Evolutionary conservation across 441 rosid species (phyloP), one percentile per base, ranked within the genome.

Genomic region (Erodium trifolium): DNA sequence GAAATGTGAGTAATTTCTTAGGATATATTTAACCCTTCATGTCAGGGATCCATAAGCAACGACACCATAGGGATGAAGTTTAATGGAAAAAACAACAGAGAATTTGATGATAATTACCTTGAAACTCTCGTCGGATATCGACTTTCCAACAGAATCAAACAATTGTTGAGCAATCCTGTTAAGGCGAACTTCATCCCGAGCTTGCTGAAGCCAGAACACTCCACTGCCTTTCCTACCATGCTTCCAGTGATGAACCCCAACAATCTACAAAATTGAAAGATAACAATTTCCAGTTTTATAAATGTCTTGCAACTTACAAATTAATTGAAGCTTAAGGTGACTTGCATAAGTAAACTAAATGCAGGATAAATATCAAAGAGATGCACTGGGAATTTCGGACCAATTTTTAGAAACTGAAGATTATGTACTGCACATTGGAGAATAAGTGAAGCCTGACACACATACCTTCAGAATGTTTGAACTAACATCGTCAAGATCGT

Each of bases 201-300:
- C 97, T 84, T 87, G 96, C 72, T 87, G 99, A 74, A 93, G 97
- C 97, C 97, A 94, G 71, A 83, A 94, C 35, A 91, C 79, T 67
- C 89, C 99, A 73, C 83, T 78, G 47, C 96, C 96, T 85, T 88
- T 90, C 81, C 85, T 82, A 68, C 97, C 98, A 82, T 90, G 97
- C 87, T 94, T 94, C 98, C 97, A 94, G 70, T 92, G 89, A 83
- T 87, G 77, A 70, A 90, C 86, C 78, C 99, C 97, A 49, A 92
- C 85, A 70, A 90, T 90, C 98, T 94, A 78, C 4, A 65, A 75
- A 64, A 65, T 43, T 23, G 37, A 82, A 68, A 19, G 65, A 47
- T 9, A 68, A 68, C 70, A 67, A 19, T 3, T 7, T 55, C 23
- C 2, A 7, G 23, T 11, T 45, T 45, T 17, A 16, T 6, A 17